Evolutionary conservation across 2,329 filamentous ascomycete genomes (phyloP), one percentile per base, ranked within the genome.

Genomic region (Cladosporium oxysporum): DNA sequence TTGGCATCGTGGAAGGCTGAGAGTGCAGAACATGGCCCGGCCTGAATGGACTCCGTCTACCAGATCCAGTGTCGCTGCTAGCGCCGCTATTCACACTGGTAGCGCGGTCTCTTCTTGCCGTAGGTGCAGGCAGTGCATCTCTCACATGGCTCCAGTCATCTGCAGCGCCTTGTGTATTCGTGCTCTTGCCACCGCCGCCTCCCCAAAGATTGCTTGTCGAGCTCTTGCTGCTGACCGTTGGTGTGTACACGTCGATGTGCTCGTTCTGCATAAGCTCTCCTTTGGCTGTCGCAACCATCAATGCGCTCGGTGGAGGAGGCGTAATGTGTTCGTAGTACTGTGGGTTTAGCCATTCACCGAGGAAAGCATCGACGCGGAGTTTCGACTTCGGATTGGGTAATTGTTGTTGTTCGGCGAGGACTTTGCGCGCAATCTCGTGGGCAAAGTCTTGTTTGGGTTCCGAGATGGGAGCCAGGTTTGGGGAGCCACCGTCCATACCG

Each of bases 261-360:
- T 95, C 90, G 65, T 91, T 91, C 53, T 90, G 87, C 57, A 97
- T 82, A 3, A 99, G 82, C 72, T 96, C 92, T 28, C 91, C 91
- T 78, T 97, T 98, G 33, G 95, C 94, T 49, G 88, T 87, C 29
- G 91, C 91, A 2, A 98, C 83, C 92, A 99, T 96, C 79, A 95
- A 86, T 4, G 90, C 87, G 3, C 92, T 94, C 52, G 88, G 87
- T 0, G 95, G 95, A 12, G 95, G 95, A 3, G 93, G 91, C 0
- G 91, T 94, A 69, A 97, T 97, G 62, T 91, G 85, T 69, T 97
- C 93, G 74, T 94, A 99, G 77, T 99, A 99, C 74, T 93, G 90
- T 1, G 93, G 92, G 1, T 91, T 91, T 33, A 98, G 84, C 95
- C 95, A 99, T 82, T 99, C 95, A 58, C 95, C 94, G 0, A 99